Evolutionary conservation across 2,329 filamentous ascomycete genomes (phyloP), one percentile per base, ranked within the genome.

Genomic region (Neonectria magnoliae): DNA sequence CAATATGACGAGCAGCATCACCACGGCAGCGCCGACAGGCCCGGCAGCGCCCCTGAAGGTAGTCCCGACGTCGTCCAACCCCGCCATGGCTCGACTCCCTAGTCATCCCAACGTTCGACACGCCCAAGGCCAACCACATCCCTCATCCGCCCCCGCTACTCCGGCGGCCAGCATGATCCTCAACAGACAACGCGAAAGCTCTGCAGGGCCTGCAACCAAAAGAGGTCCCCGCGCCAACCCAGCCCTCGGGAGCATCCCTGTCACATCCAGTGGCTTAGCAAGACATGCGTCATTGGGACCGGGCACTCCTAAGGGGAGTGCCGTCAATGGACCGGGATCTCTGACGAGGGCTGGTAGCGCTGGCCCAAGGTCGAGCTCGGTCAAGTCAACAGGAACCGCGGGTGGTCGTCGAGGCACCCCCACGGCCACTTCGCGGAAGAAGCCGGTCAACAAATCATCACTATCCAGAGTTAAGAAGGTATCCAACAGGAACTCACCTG

Each of bases 281-380:
- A 83, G 88, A 14, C 88, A 90, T 74, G 84, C 88, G 1, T 90
- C 88, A 2, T 80, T 89, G 3, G 88, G 88, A 0, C 88, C 88
- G 0, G 87, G 88, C 29, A 90, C 88, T 3, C 87, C 88, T 10
- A 90, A 90, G 74, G 81, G 64, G 53, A 66, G 66, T 36, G 69
- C 65, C 68, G 66, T 58, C 59, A 70, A 72, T 42, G 75, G 72
- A 8, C 64, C 79, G 16, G 81, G 80, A 33, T 73, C 76, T 50
- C 75, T 80, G 16, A 77, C 77, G 18, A 79, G 84, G 65, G 84
- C 88, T 33, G 88, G 88, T 10, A 91, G 88, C 72, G 87, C 85
- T 6, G 88, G 87, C 0, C 88, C 88, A 2, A 82, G 88, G 45
- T 81, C 84, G 2, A 78, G 73, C 20, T 80, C 80, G 20, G 79